Percentiles rank a stretch among this genome's conserved stretches.
These are phyloP conservation scores for Pyrenopolyporus hunteri DNA, from an alignment of 495 filamentous ascomycete genomes.

Conservation along the genomic window DNA sequence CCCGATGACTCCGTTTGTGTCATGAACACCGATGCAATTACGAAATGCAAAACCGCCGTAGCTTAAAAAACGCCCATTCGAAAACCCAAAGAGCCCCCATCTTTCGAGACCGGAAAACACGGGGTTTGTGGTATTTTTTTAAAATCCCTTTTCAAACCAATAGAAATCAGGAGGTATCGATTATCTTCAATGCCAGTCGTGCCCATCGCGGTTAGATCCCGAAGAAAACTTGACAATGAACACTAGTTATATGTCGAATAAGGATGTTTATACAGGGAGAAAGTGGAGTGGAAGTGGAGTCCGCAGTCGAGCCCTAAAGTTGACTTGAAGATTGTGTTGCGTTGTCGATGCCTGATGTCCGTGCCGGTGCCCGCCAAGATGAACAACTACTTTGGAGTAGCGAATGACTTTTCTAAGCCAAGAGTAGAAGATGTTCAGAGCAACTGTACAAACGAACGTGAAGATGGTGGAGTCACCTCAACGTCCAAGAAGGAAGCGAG, in stretches of 20 bases:
- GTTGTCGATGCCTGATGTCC: constrained; percentile 43
- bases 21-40: constrained; percentile 49
- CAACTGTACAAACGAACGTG: constrained; percentile 32
- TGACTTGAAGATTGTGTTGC: constrained; percentile 35
- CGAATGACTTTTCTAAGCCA: constrained; percentile 41
- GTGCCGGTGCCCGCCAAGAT: constrained; percentile 44
- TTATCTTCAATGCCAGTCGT: constrained; percentile 42
- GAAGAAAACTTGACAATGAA: constrained; percentile 24
- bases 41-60: constrained; percentile 45
- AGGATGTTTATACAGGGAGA: constrained; percentile 45
- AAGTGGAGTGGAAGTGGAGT: constrained; percentile 35
- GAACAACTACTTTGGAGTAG: constrained; percentile 37
- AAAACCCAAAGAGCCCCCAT: constrained; percentile 42
- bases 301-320: constrained; percentile 34
- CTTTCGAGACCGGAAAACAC: constrained; percentile 42
- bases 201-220: constrained; percentile 32
- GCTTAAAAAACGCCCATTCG: constrained; percentile 42
- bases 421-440: constrained; percentile 42
- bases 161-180: constrained; percentile 45
- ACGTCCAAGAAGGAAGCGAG: constrained; percentile 35
- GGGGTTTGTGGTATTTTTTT: constrained; percentile 34
- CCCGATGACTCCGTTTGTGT: constrained; percentile 45
- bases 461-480: constrained; percentile 35
- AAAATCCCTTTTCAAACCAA: constrained; percentile 37
- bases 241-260: constrained; percentile 46